A percentile compares a stretch with the other conserved stretches of the same genome.
Conservation (phyloP, 441 rosid species). For the Croton laevigatus region DNA sequence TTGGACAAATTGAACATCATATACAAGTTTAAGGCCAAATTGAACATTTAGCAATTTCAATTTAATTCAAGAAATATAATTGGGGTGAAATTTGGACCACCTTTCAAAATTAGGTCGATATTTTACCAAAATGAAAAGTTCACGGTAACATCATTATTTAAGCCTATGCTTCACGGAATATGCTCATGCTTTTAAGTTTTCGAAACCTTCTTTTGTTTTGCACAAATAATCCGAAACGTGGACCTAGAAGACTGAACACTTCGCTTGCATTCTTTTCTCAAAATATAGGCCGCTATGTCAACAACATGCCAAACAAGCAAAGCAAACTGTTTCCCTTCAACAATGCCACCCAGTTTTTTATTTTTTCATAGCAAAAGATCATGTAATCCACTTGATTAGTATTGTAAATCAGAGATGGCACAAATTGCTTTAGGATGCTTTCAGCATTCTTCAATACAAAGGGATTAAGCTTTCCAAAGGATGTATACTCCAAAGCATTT, state of each 20-base stretch:
- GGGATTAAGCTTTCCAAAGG: constrained; percentile 83
- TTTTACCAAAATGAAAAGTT: no score
- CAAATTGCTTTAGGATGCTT: constrained; percentile 46
- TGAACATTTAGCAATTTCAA: no score
- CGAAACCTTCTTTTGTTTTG: no score
- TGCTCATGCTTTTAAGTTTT: no score
- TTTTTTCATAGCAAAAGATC: background rate
- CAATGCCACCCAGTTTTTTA: no score
- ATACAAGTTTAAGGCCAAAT: no score
- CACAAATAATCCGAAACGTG: background rate
- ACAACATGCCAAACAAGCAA: constrained; percentile 52
- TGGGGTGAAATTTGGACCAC: no score
- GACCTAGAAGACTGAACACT: background rate
- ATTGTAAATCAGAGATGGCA: constrained; percentile 26
- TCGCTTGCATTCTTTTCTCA: constrained; percentile 44
- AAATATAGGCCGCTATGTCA: constrained; percentile 61
- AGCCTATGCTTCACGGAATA: no score
- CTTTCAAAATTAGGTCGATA: no score
- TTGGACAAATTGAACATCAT: no score
- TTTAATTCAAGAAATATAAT: no score
- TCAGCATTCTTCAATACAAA: constrained; percentile 66
- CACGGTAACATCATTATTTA: no score
- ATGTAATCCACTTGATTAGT: background rate
- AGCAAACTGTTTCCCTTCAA: background rate
- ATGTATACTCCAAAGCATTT: constrained; percentile 46